Base-by-base conservation (phyloP, 441 rosid species). In the Daphne laureola region DNA sequence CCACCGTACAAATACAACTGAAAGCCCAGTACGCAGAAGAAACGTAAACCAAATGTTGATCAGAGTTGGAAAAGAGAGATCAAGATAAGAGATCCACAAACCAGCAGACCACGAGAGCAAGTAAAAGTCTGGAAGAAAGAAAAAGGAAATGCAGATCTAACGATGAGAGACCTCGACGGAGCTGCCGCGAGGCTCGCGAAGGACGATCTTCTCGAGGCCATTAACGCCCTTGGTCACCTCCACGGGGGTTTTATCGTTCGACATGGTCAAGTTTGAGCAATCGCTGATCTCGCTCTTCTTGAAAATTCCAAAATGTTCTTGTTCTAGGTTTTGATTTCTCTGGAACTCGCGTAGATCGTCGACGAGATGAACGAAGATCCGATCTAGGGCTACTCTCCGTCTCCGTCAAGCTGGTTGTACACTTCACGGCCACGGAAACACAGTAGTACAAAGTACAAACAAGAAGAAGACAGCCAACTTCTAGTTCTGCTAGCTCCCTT, bases 1-100 rank as follows among this genome's bases (percentile, higher is more conserved):
- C 78, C 85, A 3, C 88, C 88, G 49, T 79, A 81, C 71, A 82
- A 60, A 68, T 78, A 81, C n/a, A 84, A 76, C 88, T 84, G 66
- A 45, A 66, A 44, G 51, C 14, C 26, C 27, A 3, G 9, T 14
- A 17, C 17, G 9, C 18, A 12, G 23, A 13, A 16, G 51, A 47
- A 47, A 47, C 4, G 51, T 14, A 16, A 12, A 47, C 4, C 23
- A 47, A 18, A 13, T 17, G 11, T 42, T 3, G 18, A 43, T 13
- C 12, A 41, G 18, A 45, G 17, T 47, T 47, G 2, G 12, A 12
- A 43, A 4, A 47, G 49, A n/a, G 52, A 51, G 43, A 17, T 43
- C 35, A 26, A 17, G 43, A 36, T 4, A 26, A 55, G 12, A 12
- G 26, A 40, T 38, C 14, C 45, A 57, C 43, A 26, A 16, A 14